Base-by-base conservation (phyloP, 352 stramenopile genomes). In the Phytophthora foliorum region DNA sequence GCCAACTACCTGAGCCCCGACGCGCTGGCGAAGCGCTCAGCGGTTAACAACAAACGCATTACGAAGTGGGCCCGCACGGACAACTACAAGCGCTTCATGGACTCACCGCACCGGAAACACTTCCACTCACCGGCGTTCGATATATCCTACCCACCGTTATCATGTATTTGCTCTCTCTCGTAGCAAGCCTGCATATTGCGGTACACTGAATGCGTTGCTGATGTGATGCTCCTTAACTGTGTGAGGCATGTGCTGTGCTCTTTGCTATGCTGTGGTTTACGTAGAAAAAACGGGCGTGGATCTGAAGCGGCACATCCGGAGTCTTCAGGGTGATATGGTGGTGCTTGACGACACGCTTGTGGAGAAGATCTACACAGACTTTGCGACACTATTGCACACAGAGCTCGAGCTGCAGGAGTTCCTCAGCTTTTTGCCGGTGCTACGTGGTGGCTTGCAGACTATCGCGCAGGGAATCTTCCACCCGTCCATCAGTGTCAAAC, bases 401-500 rank as follows among this genome's bases (percentile, higher is more conserved):
- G 89, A 97, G 48, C 42, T 89, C 42, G 89, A 95, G 52, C 68
- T 97, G 2, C 86, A 92, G 50, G 89, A 97, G 56, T 93, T 97
- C 41, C 55, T 97, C 21, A 96, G 89, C 51, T 91, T 90, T 53
- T 66, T 97, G 42, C 89, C 89, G 11, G 71, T 88, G n/a, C 78
- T 90, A 8, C 82, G 87, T 17, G 89, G 88, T 10, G 89, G 89
- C 0, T 80, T 96, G 22, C 86, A 94, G 58, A 87, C 85, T 2
- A 83, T 96, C 54, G 89, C 89, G 7, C 88, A 95, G 55, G 89
- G 89, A 14, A 92, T 96, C 21, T 96, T 95, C 51, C 89, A 96
- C 63, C 62, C 86, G 24, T 94, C 84, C 2, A 95, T 95, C 60
- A 90, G 88, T 36, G 87, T 96, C 69, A 95, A 96, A 71, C 85